Percentiles rank a stretch among this genome's conserved stretches.
phyloP scores from a whole-genome alignment of 2,329 filamentous ascomycete genomes.

The Penicillium sp. region DNA sequence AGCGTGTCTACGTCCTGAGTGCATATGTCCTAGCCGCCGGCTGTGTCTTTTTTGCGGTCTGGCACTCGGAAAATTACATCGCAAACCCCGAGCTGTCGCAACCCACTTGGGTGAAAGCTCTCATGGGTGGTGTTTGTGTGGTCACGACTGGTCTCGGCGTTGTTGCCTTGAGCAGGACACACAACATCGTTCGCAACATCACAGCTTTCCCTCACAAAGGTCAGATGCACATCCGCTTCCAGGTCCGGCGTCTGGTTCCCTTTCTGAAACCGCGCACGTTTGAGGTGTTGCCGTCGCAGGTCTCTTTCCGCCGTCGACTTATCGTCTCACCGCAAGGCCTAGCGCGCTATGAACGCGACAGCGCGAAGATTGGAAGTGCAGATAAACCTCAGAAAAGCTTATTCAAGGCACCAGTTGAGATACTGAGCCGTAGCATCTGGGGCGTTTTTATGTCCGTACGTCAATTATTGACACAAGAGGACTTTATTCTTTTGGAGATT shows the following conservation, averaged over 20 bases:
- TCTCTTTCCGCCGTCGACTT: slow-evolving; percentile 35
- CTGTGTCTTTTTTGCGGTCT: slow-evolving; percentile 52
- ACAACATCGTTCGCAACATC: slow-evolving; percentile 58
- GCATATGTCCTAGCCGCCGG: slow-evolving; percentile 58
- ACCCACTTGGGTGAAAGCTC: slow-evolving; percentile 56
- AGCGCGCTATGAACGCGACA: slow-evolving; percentile 19
- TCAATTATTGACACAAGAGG: slow-evolving; percentile 41
- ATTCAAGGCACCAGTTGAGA: slow-evolving; percentile 34
- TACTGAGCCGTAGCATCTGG: slow-evolving; percentile 31
- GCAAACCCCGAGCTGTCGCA: slow-evolving; percentile 54
- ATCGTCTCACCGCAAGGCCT: slow-evolving; percentile 29
- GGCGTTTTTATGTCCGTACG: slow-evolving; percentile 35
- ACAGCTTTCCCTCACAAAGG: slow-evolving; percentile 47
- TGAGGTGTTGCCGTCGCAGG: slow-evolving; percentile 33
- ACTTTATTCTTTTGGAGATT: slow-evolving; percentile 40
- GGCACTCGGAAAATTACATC: slow-evolving; percentile 51
- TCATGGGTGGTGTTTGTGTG: slow-evolving; percentile 59
- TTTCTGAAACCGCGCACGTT: slow-evolving; percentile 38
- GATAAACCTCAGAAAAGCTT: slow-evolving; percentile 25
- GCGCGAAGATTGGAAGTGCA: slow-evolving; percentile 12
- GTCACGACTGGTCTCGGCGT: slow-evolving; percentile 61
- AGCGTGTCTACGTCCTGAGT: slow-evolving; percentile 55
- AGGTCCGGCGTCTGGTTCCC: slow-evolving; percentile 37
- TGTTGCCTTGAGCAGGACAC: slow-evolving; percentile 58
- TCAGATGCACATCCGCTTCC: slow-evolving; percentile 34